Evolutionary conservation across 2,329 filamentous ascomycete genomes (phyloP).

Genomic region (Corniculantispora saksenae): DNA sequence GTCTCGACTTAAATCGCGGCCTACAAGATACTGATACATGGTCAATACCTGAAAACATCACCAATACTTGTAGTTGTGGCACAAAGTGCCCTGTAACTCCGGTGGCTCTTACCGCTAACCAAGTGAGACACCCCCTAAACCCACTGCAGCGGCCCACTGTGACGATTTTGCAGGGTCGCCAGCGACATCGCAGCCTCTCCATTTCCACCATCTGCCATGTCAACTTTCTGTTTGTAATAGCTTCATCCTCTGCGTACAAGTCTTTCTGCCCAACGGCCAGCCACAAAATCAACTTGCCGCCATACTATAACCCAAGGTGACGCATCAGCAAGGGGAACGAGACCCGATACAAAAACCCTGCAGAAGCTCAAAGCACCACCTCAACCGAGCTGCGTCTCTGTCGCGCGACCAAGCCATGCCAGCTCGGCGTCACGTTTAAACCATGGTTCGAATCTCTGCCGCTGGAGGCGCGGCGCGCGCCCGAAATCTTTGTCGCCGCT

Average conservation of each 20-base stretch:
- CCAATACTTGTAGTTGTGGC: no score
- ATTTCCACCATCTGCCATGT: neutral
- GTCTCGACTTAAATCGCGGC: no score
- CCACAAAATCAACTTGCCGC: neutral
- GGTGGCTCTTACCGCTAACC: no score
- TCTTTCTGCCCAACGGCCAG: neutral
- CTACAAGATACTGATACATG: no score
- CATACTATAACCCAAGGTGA: neutral
- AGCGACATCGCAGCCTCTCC: neutral
- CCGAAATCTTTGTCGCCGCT: neutral
- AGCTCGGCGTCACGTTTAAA: neutral
- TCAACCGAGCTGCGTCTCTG: neutral
- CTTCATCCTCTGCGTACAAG: neutral
- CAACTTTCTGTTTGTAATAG: neutral
- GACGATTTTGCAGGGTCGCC: no score
- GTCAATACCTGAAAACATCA: no score
- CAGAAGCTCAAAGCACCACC: neutral
- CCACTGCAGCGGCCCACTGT: no score
- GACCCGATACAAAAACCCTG: neutral
- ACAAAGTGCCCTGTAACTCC: no score
- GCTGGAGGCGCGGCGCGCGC: neutral
- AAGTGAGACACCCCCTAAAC: no score
- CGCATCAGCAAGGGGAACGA: neutral
- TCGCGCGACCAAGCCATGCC: neutral
- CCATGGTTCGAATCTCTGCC: conserved; percentile 9